Base-by-base conservation (phyloP, 768 basidiomycete genomes). In the Psilocybe tampanensis region DNA sequence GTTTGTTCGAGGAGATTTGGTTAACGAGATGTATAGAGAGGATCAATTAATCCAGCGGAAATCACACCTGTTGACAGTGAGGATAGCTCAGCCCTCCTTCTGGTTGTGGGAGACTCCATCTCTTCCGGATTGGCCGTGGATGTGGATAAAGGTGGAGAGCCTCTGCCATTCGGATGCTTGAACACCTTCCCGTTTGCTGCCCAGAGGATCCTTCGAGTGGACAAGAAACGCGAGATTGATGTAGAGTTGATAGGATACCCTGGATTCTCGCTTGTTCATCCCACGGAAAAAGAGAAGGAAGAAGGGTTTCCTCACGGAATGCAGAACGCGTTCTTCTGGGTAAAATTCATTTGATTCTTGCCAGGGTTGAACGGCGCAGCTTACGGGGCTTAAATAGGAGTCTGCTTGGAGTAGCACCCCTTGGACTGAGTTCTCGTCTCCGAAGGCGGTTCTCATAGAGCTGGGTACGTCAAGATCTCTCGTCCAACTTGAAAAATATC, bases 371-470 rank as follows among this genome's bases (percentile, higher is more conserved):
- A 7, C 13, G 6, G 7, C 15, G 50, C 3, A 5, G 15, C 26
- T n/a, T 26, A 33, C 8, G 24, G n/a, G 18, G 17, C 23, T 41
- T 23, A 18, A 47, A 8, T 8, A 58, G 57, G 47, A 53, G 9
- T 53, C 45, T 43, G 51, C 57, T 7, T 58, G 57, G 57, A 53
- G 45, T 15, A 52, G 41, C 7, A 45, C 48, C 0, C 23, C 19
- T 29, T 41, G n/a, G 39, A 11, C n/a, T 45, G 43, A 3, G 1
- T 4, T n/a, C 3, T 17, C 33, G 9, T 21, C 26, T 26, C 52
- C 53, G 8, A 49, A 2, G 9, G 59, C 44, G 1, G 54, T 60
- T 15, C 36, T 60, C 13, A 55, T 60, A 23, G 59, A 60, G 33
- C 19, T 60, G 13, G 59, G 59, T 60, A 19, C 18, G 18, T n/a